Percentiles rank a stretch among this genome's conserved stretches.
Evolutionary conservation across 805 yeast species (phyloP).

Genomic region (Kazachstania psychrophila): DNA sequence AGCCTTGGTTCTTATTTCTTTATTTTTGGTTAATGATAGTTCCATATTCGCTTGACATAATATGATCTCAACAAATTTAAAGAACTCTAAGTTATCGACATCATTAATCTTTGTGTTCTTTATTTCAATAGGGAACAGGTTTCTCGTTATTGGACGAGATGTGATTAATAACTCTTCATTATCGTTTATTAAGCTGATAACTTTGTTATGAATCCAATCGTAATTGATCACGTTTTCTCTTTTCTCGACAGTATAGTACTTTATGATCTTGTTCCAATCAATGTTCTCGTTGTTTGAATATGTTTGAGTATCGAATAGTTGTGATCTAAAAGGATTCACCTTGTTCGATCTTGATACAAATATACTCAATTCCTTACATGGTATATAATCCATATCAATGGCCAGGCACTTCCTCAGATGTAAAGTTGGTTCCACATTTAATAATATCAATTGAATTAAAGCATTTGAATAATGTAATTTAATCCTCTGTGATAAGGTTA

Average conservation of each 20-base stretch:
- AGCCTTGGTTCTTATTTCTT: neutral
- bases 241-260: slow-evolving; percentile 37
- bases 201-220: slow-evolving; percentile 1
- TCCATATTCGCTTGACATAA: slow-evolving; percentile 19
- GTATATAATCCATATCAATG: slow-evolving; percentile 60
- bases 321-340: slow-evolving; percentile 30
- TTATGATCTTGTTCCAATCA: slow-evolving; percentile 30
- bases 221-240: slow-evolving; percentile 1
- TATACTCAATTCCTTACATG: slow-evolving; percentile 50
- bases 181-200: neutral
- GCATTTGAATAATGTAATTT: slow-evolving; percentile 26
- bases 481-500: slow-evolving; percentile 23
- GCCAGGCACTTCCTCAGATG: slow-evolving; percentile 61
- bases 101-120: neutral
- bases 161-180: slow-evolving; percentile 1
- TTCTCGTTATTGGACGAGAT: slow-evolving; percentile 1
- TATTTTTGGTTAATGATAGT: neutral
- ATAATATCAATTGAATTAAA: slow-evolving; percentile 40
- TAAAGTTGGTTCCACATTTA: slow-evolving; percentile 44
- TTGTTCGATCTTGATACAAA: slow-evolving; percentile 38
- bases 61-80: slow-evolving; percentile 12
- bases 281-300: slow-evolving; percentile 14
- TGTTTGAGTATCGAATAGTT: slow-evolving; percentile 39
- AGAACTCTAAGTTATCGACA: slow-evolving; percentile 9
- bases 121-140: neutral